A percentile compares a stretch with the other conserved stretches of the same genome.
Evolutionary conservation across 768 basidiomycete species (phyloP).

Genomic region (Suillus clintonianus): DNA sequence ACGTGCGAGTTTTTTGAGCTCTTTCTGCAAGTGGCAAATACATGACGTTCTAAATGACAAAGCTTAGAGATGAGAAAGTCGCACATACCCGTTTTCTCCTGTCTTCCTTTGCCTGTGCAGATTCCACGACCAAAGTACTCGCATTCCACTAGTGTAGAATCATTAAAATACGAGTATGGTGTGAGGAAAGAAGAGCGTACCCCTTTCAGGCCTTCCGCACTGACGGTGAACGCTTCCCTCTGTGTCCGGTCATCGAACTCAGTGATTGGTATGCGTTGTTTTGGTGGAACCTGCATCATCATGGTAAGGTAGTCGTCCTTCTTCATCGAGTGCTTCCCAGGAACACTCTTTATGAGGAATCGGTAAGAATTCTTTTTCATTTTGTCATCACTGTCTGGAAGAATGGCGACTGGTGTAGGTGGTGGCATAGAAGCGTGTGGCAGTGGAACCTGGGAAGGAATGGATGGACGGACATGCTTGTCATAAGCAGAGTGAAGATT

Average conservation of each 20-base stretch:
- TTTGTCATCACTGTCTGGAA: slow-evolving; percentile 55
- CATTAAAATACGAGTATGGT: slow-evolving; percentile 14
- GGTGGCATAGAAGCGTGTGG: slow-evolving; percentile 32
- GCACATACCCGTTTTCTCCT: slow-evolving; percentile 71
- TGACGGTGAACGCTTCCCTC: slow-evolving; percentile 72
- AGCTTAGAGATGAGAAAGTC: slow-evolving; percentile 4
- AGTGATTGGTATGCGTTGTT: slow-evolving; percentile 63
- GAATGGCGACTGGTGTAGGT: slow-evolving; percentile 51
- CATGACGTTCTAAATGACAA: slow-evolving; percentile 12
- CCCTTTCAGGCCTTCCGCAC: slow-evolving; percentile 71
- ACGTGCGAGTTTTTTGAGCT: slow-evolving; percentile 69
- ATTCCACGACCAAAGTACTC: slow-evolving; percentile 59
- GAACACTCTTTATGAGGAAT: slow-evolving; percentile 73
- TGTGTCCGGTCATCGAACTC: slow-evolving; percentile 69
- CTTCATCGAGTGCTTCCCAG: slow-evolving; percentile 81
- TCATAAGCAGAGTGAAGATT: slow-evolving; percentile 74
- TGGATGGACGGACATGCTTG: slow-evolving; percentile 70
- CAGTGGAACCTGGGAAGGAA: slow-evolving; percentile 29
- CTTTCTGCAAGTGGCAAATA: slow-evolving; percentile 50
- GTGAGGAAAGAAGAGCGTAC: slow-evolving; percentile 43
- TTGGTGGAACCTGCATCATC: slow-evolving; percentile 69
- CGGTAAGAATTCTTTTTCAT: slow-evolving; percentile 80
- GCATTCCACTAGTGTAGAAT: slow-evolving; percentile 60
- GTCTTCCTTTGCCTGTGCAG: slow-evolving; percentile 76
- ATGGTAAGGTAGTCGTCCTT: slow-evolving; percentile 72